Evolutionary conservation across 768 basidiomycete genomes (phyloP), one percentile per base, ranked within the genome.

Genomic region (Rhizopogon roseolus): DNA sequence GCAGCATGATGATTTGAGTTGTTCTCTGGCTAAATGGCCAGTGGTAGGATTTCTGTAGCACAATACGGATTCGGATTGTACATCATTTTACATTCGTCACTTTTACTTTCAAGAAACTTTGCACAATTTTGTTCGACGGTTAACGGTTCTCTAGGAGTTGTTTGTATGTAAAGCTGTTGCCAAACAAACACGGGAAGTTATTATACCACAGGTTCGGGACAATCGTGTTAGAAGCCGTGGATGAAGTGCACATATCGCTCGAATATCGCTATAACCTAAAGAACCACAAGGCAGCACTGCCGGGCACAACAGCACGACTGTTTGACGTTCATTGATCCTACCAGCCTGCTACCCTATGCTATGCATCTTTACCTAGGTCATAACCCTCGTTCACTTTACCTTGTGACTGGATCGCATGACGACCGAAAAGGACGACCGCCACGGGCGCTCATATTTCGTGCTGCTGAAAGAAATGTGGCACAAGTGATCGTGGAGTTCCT

Each of bases 401-500:
- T 93, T 17, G 78, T 86, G 52, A 88, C 89, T 25, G 81, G 80
- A 62, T 72, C 80, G 39, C 82, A 85, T 50, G 86, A 88, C 54
- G 85, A 88, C 63, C 74, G 69, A 53, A 67, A 75, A 41, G 88
- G 84, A 16, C 73, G 77, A 50, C 86, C 89, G 17, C 69, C 69
- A 34, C 75, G 80, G 58, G 88, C 78, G 13, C 81, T 93, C 36
- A 78, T 87, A 45, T 91, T 93, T 67, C 86, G 88, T 45, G 78
- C 81, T 22, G 82, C 84, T 19, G 75, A 72, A 52, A 65, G 66
- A 41, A 71, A 66, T 55, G 68, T 81, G 8, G 68, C 66, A 25
- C 88, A 91, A 64, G 88, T 89, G 42, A 81, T 95, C 41, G 92
- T 96, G 22, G 93, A 96, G 69, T 93, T 95, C 62, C 69, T 95